Evolutionary conservation across 768 basidiomycete species (phyloP), one percentile per base, ranked within the genome.

Genomic region (Russula sp.): DNA sequence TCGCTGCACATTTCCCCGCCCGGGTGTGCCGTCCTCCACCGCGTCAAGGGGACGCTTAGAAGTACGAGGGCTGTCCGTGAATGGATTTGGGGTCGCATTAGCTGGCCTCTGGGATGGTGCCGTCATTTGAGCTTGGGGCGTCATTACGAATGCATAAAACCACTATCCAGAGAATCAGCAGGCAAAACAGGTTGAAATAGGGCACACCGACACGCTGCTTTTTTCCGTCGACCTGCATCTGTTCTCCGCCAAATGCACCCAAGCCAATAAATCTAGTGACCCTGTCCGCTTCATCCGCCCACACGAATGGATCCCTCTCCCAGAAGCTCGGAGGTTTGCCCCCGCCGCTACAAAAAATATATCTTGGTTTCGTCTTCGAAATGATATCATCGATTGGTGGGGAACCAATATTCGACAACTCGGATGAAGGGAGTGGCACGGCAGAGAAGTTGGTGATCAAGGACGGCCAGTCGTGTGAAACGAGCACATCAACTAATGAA

Each of bases 71-170:
- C 67, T 65, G 54, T 80, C 79, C 7, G 75, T 72, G 69, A 88
- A 90, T 1, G 90, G 90, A 70, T 92, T 93, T 64, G 76, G 76
- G 0, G 90, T 89, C 1, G 79, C 73, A 68, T 92, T 90, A 0
- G 79, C 69, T 16, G 90, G 88, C 5, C 69, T 78, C 20, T 77
- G 70, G 14, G 70, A 67, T 8, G 76, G 69, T 16, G 75, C 72
- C 11, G 70, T 73, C 29, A 72, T 66, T 5, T 76, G 68, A 25
- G 75, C 72, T 47, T 78, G 77, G 2, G 91, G 84, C 0, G 82
- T 74, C 55, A 99, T 89, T 29, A 83, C 86, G 73, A 98, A 98
- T 2, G 97, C 97, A 74, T 99, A 99, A 75, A 97, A 98, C 88
- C 93, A 98, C 95, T 98, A 67, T 20, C 60, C 48, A 9, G 0